A percentile compares a stretch with the other conserved stretches of the same genome.
Evolutionary conservation across 768 basidiomycete species (phyloP).

Genomic region (Gymnopilus dilepis): DNA sequence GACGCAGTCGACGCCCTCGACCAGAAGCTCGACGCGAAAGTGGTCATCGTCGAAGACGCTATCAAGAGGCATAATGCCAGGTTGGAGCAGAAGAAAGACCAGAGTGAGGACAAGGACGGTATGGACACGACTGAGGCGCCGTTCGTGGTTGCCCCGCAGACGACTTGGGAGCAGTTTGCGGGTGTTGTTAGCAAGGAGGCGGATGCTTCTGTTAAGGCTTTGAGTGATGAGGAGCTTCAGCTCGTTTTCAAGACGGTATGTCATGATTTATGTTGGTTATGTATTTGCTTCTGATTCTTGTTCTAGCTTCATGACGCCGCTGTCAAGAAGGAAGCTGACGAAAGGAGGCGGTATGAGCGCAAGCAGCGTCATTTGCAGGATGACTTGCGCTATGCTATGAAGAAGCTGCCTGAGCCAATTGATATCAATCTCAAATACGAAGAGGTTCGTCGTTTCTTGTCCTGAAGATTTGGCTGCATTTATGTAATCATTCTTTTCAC

Average conservation of each 20-base stretch:
- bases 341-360: conserved; percentile 85
- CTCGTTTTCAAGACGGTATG: conserved; percentile 70
- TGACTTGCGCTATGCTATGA: conserved; percentile 93
- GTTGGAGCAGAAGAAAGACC: conserved; percentile 35
- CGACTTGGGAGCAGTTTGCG: conserved; percentile 68
- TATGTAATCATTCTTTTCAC: conserved; percentile 2
- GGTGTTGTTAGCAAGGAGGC: conserved; percentile 59
- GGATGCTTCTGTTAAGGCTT: conserved; percentile 52
- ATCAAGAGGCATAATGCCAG: conserved; percentile 55
- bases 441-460: conserved; percentile 55
- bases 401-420: conserved; percentile 83
- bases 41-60: conserved; percentile 66
- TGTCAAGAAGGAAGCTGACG: conserved; percentile 79
- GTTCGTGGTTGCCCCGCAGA: conserved; percentile 58
- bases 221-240: conserved; percentile 58
- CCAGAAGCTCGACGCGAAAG: conserved; percentile 82
- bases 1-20: conserved; percentile 88
- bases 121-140: conserved; percentile 32
- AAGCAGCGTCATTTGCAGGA: conserved; percentile 89
- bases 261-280: conserved; percentile 12
- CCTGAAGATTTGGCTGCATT: not conserved
- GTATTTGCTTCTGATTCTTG: conserved; percentile 7
- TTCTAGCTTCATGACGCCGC: conserved; percentile 74
- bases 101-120: conserved; percentile 23
- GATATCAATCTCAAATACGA: conserved; percentile 81